These are phyloP conservation scores for Pythium phragmitis DNA, from an alignment of 352 stramenopile genomes.

Conservation along the genomic window DNA sequence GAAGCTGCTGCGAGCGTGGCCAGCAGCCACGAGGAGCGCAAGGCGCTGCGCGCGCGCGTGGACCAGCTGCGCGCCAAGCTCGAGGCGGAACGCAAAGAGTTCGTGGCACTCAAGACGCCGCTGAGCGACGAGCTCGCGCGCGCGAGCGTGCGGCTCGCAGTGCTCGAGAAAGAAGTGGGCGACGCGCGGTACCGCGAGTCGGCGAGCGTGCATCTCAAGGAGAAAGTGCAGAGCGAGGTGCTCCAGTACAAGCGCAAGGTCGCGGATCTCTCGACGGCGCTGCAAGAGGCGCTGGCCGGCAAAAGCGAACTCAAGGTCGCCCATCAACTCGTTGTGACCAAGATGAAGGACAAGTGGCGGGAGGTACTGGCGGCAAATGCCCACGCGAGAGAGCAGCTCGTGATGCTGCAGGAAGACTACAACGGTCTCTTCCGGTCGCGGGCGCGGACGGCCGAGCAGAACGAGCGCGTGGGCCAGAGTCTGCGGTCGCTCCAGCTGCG, in stretches of 20 bases:
- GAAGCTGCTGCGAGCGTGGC: conserved; percentile 53
- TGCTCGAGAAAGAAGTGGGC: conserved; percentile 69
- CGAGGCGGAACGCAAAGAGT: conserved; percentile 70
- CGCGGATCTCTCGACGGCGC: conserved; percentile 42
- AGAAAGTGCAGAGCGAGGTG: conserved; percentile 60
- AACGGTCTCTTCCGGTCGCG: conserved; percentile 56
- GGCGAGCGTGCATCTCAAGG: conserved; percentile 63
- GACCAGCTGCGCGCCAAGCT: conserved; percentile 68
- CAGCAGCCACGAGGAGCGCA: conserved; percentile 65
- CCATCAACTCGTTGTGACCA: conserved; percentile 39
- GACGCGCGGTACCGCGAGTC: conserved; percentile 63
- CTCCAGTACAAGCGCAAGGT: conserved; percentile 58
- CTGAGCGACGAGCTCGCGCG: conserved; percentile 62
- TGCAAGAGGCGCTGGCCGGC: conserved; percentile 44
- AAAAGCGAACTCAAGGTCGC: conserved; percentile 54
- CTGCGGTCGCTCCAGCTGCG: conserved; percentile 45
- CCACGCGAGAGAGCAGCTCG: conserved; percentile 52
- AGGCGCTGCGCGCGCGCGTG: conserved; percentile 59
- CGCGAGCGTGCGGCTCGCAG: conserved; percentile 38
- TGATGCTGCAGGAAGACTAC: conserved; percentile 76
- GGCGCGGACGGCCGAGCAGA: conserved; percentile 39
- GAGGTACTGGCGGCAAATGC: conserved; percentile 44
- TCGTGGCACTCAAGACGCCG: conserved; percentile 46
- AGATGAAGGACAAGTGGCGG: conserved; percentile 72
- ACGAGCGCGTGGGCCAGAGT: conserved; percentile 43